Conservation (phyloP, 345 rosid genomes). For the Gynandropsis gynandra region DNA sequence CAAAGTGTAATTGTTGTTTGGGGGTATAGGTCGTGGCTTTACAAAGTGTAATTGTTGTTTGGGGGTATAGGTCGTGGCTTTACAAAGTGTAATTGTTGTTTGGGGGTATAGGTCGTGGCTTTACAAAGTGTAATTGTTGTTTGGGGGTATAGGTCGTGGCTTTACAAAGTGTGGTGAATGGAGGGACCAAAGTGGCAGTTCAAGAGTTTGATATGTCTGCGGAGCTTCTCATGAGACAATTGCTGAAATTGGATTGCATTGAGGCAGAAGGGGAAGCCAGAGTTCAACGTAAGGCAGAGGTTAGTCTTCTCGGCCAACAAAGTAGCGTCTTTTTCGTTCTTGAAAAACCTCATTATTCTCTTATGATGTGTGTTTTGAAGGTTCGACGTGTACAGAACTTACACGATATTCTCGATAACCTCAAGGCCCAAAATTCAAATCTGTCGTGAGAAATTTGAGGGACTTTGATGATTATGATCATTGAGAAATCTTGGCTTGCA, state of each 20-base stretch:
- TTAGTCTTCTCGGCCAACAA: constrained; percentile 27
- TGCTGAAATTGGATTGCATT: constrained; percentile 73
- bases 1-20: no score
- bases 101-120: constrained; percentile 44
- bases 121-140: background rate
- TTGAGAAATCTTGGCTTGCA: no score
- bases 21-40: no score
- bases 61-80: constrained; percentile 46
- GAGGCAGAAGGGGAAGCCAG: constrained; percentile 86
- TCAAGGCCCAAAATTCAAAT: constrained; percentile 58
- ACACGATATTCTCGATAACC: constrained; percentile 60
- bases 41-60: constrained; percentile 31
- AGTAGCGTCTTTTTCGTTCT: background rate
- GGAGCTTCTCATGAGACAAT: constrained; percentile 81
- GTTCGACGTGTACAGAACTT: constrained; percentile 66
- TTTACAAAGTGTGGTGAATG: constrained; percentile 53
- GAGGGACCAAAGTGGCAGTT: constrained; percentile 49
- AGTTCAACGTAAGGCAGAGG: constrained; percentile 81
- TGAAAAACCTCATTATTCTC: no score
- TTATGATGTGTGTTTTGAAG: constrained; percentile 34
- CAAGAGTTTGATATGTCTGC: constrained; percentile 57
- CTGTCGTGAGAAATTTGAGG: no score
- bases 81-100: background rate
- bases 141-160: constrained; percentile 49
- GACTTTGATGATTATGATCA: no score